These are phyloP conservation scores for Salicornia ramosissima DNA, from an alignment of 148 eudicot genomes.

Conservation along the genomic window DNA sequence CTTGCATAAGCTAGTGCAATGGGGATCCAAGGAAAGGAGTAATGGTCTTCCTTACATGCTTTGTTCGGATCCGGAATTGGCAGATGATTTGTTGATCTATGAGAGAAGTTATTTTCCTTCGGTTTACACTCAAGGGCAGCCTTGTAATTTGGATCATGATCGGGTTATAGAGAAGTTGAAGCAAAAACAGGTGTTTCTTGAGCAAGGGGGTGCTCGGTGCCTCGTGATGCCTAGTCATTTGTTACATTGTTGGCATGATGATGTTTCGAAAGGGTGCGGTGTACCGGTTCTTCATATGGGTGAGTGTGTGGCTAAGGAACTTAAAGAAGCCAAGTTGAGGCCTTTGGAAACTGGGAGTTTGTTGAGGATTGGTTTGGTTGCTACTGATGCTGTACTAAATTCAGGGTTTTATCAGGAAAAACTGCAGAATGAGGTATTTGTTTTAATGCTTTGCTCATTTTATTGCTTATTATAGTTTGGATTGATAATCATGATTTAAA, in stretches of 20 bases:
- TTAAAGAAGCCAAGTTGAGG: constrained; percentile 63
- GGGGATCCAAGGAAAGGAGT: constrained; percentile 36
- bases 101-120: constrained; percentile 34
- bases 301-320: constrained; percentile 77
- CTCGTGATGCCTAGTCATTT: constrained; percentile 79
- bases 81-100: constrained; percentile 34
- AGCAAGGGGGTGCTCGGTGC: constrained; percentile 65
- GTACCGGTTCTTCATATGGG: constrained; percentile 71
- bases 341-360: constrained; percentile 72
- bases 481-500: neutral
- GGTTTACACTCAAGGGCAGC: constrained; percentile 18
- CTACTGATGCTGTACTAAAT: constrained; percentile 38
- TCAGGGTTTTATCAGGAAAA: constrained; percentile 59
- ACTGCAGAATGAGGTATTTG: constrained; percentile 61
- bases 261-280: constrained; percentile 47
- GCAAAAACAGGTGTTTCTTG: constrained; percentile 53
- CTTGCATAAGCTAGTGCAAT: constrained; percentile 44
- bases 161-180: constrained; percentile 40
- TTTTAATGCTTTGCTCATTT: neutral
- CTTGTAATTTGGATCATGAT: constrained; percentile 28
- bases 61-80: constrained; percentile 53
- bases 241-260: constrained; percentile 60
- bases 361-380: constrained; percentile 58
- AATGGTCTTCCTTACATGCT: constrained; percentile 51
- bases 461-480: neutral